phyloP scores from a whole-genome alignment of 179 eudicot species.

The Beta lomatogona region DNA sequence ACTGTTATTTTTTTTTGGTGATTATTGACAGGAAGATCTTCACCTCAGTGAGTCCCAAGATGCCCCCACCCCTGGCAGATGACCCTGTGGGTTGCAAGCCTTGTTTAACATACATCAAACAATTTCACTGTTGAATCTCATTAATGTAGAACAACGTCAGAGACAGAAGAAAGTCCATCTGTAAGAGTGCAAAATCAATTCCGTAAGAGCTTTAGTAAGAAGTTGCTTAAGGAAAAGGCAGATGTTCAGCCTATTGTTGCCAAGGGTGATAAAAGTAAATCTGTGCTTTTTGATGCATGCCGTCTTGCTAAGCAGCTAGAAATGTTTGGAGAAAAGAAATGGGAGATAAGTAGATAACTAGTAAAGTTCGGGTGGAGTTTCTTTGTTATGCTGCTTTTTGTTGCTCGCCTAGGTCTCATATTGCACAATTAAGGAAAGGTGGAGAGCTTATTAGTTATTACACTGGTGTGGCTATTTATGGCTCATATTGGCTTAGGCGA shows the following conservation, averaged over 20 bases:
- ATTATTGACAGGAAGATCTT: too few species aligned
- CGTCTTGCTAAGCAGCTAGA: conserved; percentile 17
- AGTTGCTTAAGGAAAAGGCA: neutral
- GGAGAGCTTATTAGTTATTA: conserved; percentile 11
- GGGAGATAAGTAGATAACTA: conserved; percentile 18
- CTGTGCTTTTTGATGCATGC: conserved; percentile 18
- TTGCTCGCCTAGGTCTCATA: conserved; percentile 5
- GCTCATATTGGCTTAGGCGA: conserved; percentile 22
- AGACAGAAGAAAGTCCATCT: neutral
- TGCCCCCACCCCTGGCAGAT: too few species aligned
- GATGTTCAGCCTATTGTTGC: conserved; percentile 10
- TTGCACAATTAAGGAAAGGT: conserved; percentile 6
- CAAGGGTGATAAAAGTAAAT: conserved; percentile 24
- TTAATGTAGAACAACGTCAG: neutral
- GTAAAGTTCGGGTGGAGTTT: conserved; percentile 20
- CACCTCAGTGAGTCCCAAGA: too few species aligned
- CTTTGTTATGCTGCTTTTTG: conserved; percentile 8
- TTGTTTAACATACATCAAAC: too few species aligned
- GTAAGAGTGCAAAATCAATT: neutral
- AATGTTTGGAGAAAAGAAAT: conserved; percentile 10
- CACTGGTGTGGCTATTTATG: conserved; percentile 16
- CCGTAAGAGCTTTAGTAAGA: neutral
- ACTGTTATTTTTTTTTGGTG: too few species aligned
- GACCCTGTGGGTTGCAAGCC: too few species aligned
- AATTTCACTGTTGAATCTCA: too few species aligned